Percentiles rank a stretch among this genome's conserved stretches.
phyloP scores from a whole-genome alignment of 2,329 filamentous ascomycete genomes.

The Ophiostoma montium region DNA sequence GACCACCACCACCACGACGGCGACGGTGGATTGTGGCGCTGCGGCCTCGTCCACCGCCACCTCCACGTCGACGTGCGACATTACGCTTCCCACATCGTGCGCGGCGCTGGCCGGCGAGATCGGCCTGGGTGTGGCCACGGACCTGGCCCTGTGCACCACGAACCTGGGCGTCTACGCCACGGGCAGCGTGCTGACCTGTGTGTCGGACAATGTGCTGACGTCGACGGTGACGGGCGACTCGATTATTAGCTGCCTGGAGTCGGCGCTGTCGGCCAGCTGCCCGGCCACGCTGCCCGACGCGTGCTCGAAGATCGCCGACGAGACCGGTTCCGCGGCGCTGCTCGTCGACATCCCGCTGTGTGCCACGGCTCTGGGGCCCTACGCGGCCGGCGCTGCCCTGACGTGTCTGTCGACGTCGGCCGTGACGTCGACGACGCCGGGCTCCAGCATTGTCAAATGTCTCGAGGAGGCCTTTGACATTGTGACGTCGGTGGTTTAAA shows the following conservation, averaged over 20 bases:
- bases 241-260: constrained; percentile 7
- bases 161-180: constrained; percentile 17
- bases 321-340: background rate
- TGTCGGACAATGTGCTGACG: background rate
- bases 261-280: constrained; percentile 8
- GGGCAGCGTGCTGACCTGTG: constrained; percentile 7
- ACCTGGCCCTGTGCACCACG: constrained; percentile 17
- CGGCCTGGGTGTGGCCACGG: constrained; percentile 12
- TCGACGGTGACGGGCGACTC: background rate
- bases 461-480: constrained; percentile 6
- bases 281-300: constrained; percentile 9
- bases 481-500: background rate
- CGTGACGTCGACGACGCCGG: background rate
- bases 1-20: background rate
- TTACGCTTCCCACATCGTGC: constrained; percentile 6
- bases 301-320: constrained; percentile 3
- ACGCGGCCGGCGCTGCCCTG: constrained; percentile 2
- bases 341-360: constrained; percentile 6
- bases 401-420: constrained; percentile 7
- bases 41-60: background rate
- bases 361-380: constrained; percentile 8
- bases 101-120: background rate
- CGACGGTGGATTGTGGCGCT: too few relatives aligned
- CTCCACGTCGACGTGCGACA: constrained; percentile 2
- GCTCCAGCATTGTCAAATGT: constrained; percentile 9